phyloP scores from a whole-genome alignment of 164 flowering plant genomes.

The Umbellularia californica region DNA sequence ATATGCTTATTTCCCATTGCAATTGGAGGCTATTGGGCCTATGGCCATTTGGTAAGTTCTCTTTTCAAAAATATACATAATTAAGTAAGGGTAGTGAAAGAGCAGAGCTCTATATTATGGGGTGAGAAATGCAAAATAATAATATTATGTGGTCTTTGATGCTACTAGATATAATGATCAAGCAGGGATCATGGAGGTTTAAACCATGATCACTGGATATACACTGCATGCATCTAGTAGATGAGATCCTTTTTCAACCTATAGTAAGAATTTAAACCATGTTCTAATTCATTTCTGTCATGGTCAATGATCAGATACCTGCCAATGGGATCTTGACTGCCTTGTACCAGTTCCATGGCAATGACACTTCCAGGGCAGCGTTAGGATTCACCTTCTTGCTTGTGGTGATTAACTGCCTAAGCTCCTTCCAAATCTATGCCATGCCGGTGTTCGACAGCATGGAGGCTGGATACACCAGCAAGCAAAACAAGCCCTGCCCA shows the following conservation, averaged over 20 bases:
- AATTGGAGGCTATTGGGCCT: constrained; percentile 77
- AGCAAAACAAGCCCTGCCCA: constrained; percentile 44
- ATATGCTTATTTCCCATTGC: constrained; percentile 70
- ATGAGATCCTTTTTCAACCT: no score
- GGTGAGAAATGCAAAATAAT: no score
- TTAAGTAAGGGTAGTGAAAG: no score
- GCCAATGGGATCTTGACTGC: constrained; percentile 49
- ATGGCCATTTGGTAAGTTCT: constrained; percentile 49
- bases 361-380: constrained; percentile 37
- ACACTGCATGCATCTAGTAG: background rate
- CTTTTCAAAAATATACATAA: background rate
- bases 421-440: constrained; percentile 64
- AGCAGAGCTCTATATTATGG: no score
- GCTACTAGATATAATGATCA: background rate
- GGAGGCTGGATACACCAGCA: constrained; percentile 40
- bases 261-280: no score
- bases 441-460: constrained; percentile 71
- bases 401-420: constrained; percentile 38
- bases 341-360: constrained; percentile 37
- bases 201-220: background rate
- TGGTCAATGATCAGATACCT: constrained; percentile 47
- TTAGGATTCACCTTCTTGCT: constrained; percentile 43
- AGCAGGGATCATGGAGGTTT: background rate
- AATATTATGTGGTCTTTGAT: background rate
- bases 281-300: background rate